Conservation (phyloP, 306 rosid species). For the Prunus dulcis region DNA sequence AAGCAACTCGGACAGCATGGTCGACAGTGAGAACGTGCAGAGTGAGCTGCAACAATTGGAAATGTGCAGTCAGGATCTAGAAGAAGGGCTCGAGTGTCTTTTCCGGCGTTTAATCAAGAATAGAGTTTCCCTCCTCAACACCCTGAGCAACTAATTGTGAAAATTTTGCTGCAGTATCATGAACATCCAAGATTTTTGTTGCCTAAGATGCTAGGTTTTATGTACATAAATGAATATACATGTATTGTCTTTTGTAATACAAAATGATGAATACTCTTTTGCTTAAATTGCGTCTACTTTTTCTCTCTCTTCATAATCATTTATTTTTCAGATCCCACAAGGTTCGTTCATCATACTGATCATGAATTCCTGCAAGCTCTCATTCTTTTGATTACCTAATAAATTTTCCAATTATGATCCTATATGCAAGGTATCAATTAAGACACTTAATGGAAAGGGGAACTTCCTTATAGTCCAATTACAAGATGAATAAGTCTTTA, state of each 20-base stretch:
- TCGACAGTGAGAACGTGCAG: conserved; percentile 17
- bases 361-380: background rate
- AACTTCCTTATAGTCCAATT: background rate
- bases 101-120: conserved; percentile 42
- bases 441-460: background rate
- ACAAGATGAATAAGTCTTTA: background rate
- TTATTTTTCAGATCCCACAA: background rate
- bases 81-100: conserved; percentile 34
- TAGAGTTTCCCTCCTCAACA: conserved; percentile 51
- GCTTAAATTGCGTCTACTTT: background rate
- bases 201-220: conserved; percentile 9
- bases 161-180: background rate
- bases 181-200: conserved; percentile 23
- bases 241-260: conserved; percentile 4
- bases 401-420: background rate
- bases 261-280: background rate
- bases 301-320: background rate
- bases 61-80: conserved; percentile 38
- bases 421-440: background rate
- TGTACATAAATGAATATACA: conserved; percentile 25
- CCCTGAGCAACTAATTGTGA: conserved; percentile 32
- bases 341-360: background rate
- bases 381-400: background rate
- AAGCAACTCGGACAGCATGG: conserved; percentile 18
- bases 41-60: conserved; percentile 35